Conservation (phyloP, 257 asterid species). For the Thymus quinquecostatus region DNA sequence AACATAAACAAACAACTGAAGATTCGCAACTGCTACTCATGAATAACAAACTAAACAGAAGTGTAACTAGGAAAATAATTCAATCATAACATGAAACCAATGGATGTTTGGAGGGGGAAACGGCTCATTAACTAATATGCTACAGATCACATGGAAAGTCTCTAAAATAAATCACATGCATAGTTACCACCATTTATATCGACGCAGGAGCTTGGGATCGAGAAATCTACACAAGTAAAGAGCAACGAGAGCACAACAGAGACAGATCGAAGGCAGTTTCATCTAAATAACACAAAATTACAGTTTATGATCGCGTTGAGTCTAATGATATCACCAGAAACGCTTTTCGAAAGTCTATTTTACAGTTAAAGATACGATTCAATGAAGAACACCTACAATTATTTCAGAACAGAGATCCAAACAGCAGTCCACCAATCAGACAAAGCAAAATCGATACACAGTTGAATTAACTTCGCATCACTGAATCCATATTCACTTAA, state of each 20-base stretch:
- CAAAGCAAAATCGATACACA: not conserved
- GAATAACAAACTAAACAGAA: too few relatives aligned
- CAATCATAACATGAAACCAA: too few relatives aligned
- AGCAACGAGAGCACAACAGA: not conserved
- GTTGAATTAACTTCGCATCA: not conserved
- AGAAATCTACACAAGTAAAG: not conserved
- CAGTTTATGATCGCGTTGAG: not conserved
- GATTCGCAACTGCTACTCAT: too few relatives aligned
- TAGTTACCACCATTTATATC: not conserved
- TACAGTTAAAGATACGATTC: not conserved
- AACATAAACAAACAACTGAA: too few relatives aligned
- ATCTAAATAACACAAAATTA: not conserved
- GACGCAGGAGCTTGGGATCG: not conserved
- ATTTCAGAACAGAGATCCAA: slow-evolving; percentile 1
- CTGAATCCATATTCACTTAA: not conserved
- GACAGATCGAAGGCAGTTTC: not conserved
- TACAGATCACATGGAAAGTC: not conserved
- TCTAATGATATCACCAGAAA: not conserved
- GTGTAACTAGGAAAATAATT: too few relatives aligned
- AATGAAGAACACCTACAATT: not conserved
- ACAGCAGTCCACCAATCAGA: not conserved
- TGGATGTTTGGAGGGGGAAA: too few relatives aligned
- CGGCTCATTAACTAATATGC: not conserved
- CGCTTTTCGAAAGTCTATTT: not conserved
- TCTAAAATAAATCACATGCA: not conserved